A percentile compares a stretch with the other conserved stretches of the same genome.
These are phyloP conservation scores for Berkeleyomyces rouxiae DNA, from an alignment of 2,329 filamentous ascomycete genomes.

Conservation along the genomic window DNA sequence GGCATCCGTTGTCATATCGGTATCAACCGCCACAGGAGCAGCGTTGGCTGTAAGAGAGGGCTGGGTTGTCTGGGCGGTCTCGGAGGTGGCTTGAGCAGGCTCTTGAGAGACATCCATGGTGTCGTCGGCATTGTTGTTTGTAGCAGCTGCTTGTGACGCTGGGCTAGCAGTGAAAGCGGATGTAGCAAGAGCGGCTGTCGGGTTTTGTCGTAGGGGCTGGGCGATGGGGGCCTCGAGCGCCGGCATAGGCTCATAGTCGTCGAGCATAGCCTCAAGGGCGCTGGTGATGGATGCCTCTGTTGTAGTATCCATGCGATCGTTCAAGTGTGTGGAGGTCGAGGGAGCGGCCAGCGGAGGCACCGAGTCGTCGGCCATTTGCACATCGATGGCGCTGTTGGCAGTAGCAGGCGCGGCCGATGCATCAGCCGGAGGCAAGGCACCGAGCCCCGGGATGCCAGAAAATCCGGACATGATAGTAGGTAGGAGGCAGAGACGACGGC, in stretches of 20 bases:
- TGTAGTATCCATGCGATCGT: not conserved
- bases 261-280: conserved; percentile 11
- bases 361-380: conserved; percentile 8
- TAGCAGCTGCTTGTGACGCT: not conserved
- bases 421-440: not conserved
- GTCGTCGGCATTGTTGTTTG: not conserved
- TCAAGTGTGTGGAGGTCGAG: not conserved
- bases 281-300: conserved; percentile 7
- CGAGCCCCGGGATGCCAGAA: conserved; percentile 8
- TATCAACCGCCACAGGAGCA: not conserved
- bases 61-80: not conserved
- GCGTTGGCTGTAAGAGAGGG: not conserved
- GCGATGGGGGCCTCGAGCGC: not conserved
- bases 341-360: not conserved
- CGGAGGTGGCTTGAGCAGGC: not conserved
- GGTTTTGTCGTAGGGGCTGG: not conserved
- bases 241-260: conserved; percentile 10
- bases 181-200: not conserved
- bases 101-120: not conserved
- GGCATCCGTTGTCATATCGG: not conserved
- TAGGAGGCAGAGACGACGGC: not conserved
- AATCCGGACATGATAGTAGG: not conserved
- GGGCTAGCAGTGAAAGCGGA: not conserved
- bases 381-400: not conserved
- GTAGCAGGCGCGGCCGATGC: not conserved